Evolutionary conservation across 2,329 filamentous ascomycete species (phyloP).

Genomic region (Phaeosphaeriaceae sp.): DNA sequence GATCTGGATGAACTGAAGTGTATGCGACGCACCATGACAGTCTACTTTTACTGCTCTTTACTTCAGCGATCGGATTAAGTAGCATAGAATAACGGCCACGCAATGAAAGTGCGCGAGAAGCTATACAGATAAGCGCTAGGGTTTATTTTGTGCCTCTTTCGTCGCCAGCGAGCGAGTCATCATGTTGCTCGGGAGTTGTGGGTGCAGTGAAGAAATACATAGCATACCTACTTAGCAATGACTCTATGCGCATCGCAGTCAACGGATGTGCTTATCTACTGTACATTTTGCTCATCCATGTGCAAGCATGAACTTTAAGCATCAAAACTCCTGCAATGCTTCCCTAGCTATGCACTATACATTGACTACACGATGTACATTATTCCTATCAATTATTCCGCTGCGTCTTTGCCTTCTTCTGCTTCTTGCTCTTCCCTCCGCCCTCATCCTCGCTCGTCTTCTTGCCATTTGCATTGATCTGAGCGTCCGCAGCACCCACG

Average conservation of each 20-base stretch:
- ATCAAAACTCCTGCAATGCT: not conserved
- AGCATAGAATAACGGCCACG: too few relatives aligned
- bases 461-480: slow-evolving; percentile 38
- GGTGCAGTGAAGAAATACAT: too few relatives aligned
- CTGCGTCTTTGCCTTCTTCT: slow-evolving; percentile 30
- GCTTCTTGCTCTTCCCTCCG: slow-evolving; percentile 28
- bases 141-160: too few relatives aligned
- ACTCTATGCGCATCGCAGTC: too few relatives aligned
- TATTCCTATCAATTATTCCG: slow-evolving; percentile 36
- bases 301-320: too few relatives aligned
- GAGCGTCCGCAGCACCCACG: slow-evolving; percentile 3
- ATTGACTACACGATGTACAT: not conserved
- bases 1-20: not conserved
- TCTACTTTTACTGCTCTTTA: too few relatives aligned
- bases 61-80: too few relatives aligned
- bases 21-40: not conserved
- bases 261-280: not conserved
- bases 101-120: too few relatives aligned
- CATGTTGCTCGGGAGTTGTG: too few relatives aligned
- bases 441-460: slow-evolving; percentile 38
- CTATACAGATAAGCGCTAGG: too few relatives aligned
- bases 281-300: not conserved
- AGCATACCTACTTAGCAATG: too few relatives aligned
- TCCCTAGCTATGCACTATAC: not conserved
- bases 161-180: too few relatives aligned